These are phyloP conservation scores for Lentinula raphanica DNA, from an alignment of 768 basidiomycete genomes.

Conservation along the genomic window DNA sequence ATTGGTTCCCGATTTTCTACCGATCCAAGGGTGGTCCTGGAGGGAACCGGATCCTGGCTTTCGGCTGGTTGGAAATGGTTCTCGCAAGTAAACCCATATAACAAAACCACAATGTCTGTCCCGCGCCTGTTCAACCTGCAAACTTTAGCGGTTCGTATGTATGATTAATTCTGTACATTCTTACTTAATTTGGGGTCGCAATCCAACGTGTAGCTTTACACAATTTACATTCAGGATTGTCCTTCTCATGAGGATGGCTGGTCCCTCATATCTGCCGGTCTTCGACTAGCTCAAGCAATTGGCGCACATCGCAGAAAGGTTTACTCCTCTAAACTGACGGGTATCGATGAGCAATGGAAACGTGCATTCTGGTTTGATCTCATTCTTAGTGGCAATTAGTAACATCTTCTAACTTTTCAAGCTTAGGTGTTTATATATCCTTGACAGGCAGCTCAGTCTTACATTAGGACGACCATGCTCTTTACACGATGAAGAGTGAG, in stretches of 20 bases:
- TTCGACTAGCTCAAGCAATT: conserved; percentile 40
- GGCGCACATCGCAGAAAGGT: conserved; percentile 24
- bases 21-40: conserved; percentile 34
- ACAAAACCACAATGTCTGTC: conserved; percentile 26
- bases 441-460: background rate
- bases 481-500: conserved; percentile 43
- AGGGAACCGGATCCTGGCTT: conserved; percentile 26
- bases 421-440: background rate
- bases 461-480: conserved; percentile 26
- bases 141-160: conserved; percentile 21
- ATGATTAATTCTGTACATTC: background rate
- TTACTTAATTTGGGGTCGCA: conserved; percentile 21
- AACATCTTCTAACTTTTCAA: conserved; percentile 27
- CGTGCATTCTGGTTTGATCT: conserved; percentile 32
- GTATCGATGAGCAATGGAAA: conserved; percentile 50
- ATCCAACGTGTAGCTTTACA: conserved; percentile 22
- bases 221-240: conserved; percentile 29
- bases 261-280: conserved; percentile 31
- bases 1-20: conserved; percentile 38
- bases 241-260: conserved; percentile 25
- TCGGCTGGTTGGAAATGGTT: conserved; percentile 42
- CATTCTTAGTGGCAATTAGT: conserved; percentile 47
- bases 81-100: conserved; percentile 32
- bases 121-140: conserved; percentile 37
- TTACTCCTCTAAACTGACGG: conserved; percentile 10